A percentile compares a stretch with the other conserved stretches of the same genome.
phyloP scores from a whole-genome alignment of 768 basidiomycete genomes.

The Termitomyces bulborhizus region DNA sequence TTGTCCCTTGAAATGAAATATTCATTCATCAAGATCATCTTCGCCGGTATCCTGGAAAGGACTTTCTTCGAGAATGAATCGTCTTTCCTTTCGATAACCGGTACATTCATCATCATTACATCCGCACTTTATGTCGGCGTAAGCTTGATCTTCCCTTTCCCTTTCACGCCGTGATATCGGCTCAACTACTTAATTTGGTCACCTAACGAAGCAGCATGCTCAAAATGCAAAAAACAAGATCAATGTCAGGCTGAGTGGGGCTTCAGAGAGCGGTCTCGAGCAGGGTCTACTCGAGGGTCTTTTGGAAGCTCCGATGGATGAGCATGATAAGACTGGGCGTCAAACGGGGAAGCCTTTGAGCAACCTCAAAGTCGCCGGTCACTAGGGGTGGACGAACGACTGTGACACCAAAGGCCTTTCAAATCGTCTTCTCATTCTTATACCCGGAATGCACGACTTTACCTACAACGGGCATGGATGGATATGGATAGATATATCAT shows the following conservation, averaged over 20 bases:
- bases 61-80: constrained; percentile 59
- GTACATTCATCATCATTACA: constrained; percentile 57
- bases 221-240: not conserved
- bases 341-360: not conserved
- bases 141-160: constrained; percentile 13
- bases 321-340: not conserved
- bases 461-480: not conserved
- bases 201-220: constrained; percentile 7
- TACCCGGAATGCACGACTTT: not conserved
- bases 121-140: constrained; percentile 66
- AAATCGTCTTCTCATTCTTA: not conserved
- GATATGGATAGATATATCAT: no score
- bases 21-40: constrained; percentile 45
- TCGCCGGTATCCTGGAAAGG: constrained; percentile 58
- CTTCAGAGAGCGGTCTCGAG: constrained; percentile 6
- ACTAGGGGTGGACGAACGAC: not conserved
- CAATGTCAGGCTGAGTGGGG: constrained; percentile 3
- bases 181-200: not conserved
- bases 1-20: not conserved
- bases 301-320: not conserved
- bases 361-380: not conserved
- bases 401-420: no score
- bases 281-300: not conserved
- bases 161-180: not conserved
- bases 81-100: constrained; percentile 51